These are phyloP conservation scores for Salix suchowensis DNA, from an alignment of 345 rosid species.

Conservation along the genomic window DNA sequence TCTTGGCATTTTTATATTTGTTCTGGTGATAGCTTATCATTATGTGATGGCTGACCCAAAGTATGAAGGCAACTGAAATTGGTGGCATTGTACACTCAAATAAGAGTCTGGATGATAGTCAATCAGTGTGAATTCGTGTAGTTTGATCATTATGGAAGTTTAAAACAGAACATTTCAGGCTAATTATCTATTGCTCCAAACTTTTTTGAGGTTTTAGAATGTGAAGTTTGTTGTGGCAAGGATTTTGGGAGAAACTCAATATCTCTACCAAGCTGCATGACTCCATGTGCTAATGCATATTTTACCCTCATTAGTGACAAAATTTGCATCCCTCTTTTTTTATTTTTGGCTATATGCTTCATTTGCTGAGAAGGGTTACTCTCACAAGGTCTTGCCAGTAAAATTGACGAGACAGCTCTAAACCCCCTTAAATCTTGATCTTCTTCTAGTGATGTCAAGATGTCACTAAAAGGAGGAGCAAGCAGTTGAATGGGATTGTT, in stretches of 20 bases:
- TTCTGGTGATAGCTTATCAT: slow-evolving; percentile 68
- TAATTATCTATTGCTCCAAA: not conserved
- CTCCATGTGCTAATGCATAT: not conserved
- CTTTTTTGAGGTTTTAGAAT: not conserved
- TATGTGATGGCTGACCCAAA: slow-evolving; percentile 80
- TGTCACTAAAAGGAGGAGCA: not conserved
- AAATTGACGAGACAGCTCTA: not conserved
- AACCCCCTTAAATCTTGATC: not conserved
- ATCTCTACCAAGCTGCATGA: not conserved
- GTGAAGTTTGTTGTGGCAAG: not conserved
- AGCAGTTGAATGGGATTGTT: not conserved
- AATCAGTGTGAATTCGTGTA: not conserved
- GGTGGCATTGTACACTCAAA: not conserved
- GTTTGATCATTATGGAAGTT: not conserved
- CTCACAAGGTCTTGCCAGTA: not conserved
- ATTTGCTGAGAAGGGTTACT: not conserved
- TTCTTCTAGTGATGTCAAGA: not conserved
- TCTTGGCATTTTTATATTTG: slow-evolving; percentile 72
- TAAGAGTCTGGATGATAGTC: not conserved
- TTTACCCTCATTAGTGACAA: not conserved
- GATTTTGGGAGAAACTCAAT: not conserved
- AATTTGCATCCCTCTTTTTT: not conserved
- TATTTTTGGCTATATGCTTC: not conserved
- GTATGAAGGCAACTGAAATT: slow-evolving; percentile 53
- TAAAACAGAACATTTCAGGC: not conserved